Evolutionary conservation across 2,329 filamentous ascomycete genomes (phyloP), one percentile per base, ranked within the genome.

Genomic region (Chrysoporthe cubensis): DNA sequence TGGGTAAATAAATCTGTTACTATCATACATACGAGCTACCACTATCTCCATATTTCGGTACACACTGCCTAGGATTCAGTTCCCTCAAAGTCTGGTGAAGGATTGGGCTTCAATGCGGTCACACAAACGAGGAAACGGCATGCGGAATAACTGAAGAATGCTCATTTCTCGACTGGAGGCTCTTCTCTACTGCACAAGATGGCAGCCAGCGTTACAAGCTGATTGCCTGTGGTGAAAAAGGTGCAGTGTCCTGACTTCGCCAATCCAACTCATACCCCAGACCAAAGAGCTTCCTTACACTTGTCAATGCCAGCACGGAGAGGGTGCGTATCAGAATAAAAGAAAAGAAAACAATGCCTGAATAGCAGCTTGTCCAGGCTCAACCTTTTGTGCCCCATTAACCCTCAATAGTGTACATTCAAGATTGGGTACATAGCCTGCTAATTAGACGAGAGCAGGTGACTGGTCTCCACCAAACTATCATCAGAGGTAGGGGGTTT

Each of bases 341-440:
- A 43, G 44, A 65, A 61, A 65, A 61, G 48, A 66, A 54, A 58
- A 43, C 46, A n/a, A 7, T 52, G 60, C 58, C 68, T 42, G 58
- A 21, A 42, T 26, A 16, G 6, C 32, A 34, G 43, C 44, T 50
- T 48, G 54, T 18, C 62, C 63, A 52, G 54, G 46, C 42, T 59
- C 59, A 60, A 48, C 61, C 52, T 60, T 26, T 58, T 62, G 34
- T 63, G 42, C 46, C 59, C 54, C 62, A 34, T 16, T 21, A n/a
- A 40, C 57, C 64, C 62, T 54, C 58, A 48, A 58, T 67, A 69
- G 57, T 67, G 64, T 66, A 69, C 69, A 70, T 63, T 46, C 58
- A 67, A 68, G 64, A 66, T 16, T 54, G 64, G 14, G 50, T 62
- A 66, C 66, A 66, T 37, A 34, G 60, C 64, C 63, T 61, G 57